phyloP scores from a whole-genome alignment of 768 basidiomycete species.

The Leucosporidium creatinivorum region DNA sequence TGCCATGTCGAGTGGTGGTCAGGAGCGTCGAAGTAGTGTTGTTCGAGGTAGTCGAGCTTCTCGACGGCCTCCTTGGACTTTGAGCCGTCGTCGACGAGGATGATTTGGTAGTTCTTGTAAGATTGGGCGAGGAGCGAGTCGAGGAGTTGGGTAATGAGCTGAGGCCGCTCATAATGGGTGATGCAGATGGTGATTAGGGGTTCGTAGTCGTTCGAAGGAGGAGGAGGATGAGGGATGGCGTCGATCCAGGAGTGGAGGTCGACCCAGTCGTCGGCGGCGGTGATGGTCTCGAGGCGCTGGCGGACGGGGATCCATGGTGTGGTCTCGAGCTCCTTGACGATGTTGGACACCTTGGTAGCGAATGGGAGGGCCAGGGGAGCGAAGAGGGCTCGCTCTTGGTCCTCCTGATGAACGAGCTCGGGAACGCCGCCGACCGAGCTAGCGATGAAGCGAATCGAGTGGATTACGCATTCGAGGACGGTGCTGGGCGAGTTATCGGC shows the following conservation, averaged over 20 bases:
- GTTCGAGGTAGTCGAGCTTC: conserved; percentile 11
- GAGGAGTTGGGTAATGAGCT: conserved; percentile 27
- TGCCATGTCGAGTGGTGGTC: conserved; percentile 11
- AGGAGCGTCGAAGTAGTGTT: conserved; percentile 5
- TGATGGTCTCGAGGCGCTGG: conserved; percentile 18
- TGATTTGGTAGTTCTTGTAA: conserved; percentile 21
- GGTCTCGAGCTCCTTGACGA: too few species aligned
- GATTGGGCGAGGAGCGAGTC: conserved; percentile 22
- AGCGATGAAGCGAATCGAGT: conserved; percentile 25
- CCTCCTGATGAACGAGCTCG: conserved; percentile 22
- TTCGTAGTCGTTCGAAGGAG: not conserved
- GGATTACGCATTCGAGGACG: conserved; percentile 31
- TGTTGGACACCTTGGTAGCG: too few species aligned
- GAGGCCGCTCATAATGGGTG: conserved; percentile 31
- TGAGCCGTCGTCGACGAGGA: conserved; percentile 33
- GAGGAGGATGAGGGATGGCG: too few species aligned
- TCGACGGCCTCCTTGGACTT: not conserved
- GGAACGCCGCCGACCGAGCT: conserved; percentile 26
- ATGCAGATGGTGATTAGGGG: conserved; percentile 28
- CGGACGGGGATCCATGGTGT: not conserved
- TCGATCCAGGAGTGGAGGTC: too few species aligned
- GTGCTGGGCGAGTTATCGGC: conserved; percentile 33
- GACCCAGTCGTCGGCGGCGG: conserved; percentile 7
- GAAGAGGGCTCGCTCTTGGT: conserved; percentile 13
- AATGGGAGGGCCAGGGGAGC: not conserved